Evolutionary conservation across 331 rosid genomes (phyloP).

Genomic region (Quercus tomentella): DNA sequence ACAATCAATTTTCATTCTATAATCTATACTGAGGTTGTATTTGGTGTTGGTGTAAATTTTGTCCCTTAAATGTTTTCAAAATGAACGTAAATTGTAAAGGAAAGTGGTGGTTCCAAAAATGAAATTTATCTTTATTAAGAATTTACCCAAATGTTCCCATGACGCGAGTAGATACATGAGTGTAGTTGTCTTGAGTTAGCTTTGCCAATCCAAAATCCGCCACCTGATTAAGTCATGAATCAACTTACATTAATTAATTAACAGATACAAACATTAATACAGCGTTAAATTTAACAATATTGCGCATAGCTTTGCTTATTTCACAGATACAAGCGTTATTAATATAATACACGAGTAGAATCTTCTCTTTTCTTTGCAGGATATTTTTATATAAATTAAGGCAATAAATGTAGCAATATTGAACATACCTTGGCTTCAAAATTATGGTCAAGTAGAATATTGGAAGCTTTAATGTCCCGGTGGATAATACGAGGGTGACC

Average conservation of each 20-base stretch:
- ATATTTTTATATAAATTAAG: background rate
- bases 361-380: background rate
- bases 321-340: too few species aligned
- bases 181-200: slow-evolving; percentile 50
- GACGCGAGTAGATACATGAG: slow-evolving; percentile 78
- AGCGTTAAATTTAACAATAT: too few species aligned
- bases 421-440: slow-evolving; percentile 61
- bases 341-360: too few species aligned
- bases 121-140: background rate
- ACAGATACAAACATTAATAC: background rate
- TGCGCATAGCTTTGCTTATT: too few species aligned
- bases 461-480: slow-evolving; percentile 68
- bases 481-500: slow-evolving; percentile 88
- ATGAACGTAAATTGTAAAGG: background rate
- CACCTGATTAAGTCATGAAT: slow-evolving; percentile 35
- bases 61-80: background rate
- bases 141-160: slow-evolving; percentile 84
- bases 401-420: background rate
- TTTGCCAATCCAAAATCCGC: slow-evolving; percentile 85
- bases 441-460: slow-evolving; percentile 59
- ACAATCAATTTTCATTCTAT: too few species aligned
- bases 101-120: background rate
- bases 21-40: background rate
- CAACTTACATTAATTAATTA: background rate
- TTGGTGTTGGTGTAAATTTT: background rate